Percentiles rank a stretch among this genome's conserved stretches.
Evolutionary conservation across 1,284 basidiomycete species (phyloP).

Genomic region (Rhodotorula sp.): DNA sequence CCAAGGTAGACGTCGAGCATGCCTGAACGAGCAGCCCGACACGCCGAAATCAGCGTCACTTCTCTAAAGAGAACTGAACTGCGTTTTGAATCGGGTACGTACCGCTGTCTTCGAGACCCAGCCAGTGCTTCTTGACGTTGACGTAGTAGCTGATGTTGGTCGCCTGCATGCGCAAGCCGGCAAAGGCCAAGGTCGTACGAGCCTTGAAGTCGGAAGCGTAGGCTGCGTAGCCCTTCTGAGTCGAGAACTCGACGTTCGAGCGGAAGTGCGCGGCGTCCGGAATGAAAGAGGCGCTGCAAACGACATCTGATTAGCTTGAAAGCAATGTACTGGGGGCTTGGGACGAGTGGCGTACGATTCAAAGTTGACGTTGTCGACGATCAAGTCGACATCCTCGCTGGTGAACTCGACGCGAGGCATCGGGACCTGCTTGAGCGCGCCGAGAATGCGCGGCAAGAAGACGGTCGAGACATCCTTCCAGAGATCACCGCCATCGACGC

Average conservation of each 20-base stretch:
- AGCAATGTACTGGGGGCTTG: background rate
- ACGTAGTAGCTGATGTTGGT: conserved; percentile 54
- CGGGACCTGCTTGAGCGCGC: conserved; percentile 53
- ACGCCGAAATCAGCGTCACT: no score
- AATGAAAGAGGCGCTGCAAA: conserved; percentile 50
- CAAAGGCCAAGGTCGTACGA: conserved; percentile 30
- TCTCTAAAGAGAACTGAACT: no score
- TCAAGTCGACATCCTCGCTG: conserved; percentile 42
- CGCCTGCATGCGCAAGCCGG: conserved; percentile 45
- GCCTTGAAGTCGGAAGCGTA: conserved; percentile 31
- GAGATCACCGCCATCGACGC: conserved; percentile 27
- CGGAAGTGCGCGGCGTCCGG: conserved; percentile 53
- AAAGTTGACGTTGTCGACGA: conserved; percentile 45
- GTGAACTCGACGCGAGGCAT: conserved; percentile 54
- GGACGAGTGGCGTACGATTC: conserved; percentile 42
- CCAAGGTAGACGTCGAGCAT: conserved; percentile 53
- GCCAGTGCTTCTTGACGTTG: conserved; percentile 26
- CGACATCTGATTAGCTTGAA: background rate
- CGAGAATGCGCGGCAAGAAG: conserved; percentile 51
- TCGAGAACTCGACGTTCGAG: conserved; percentile 50
- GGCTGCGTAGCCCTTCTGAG: conserved; percentile 30
- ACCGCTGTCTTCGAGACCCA: conserved; percentile 24
- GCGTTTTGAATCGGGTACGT: background rate
- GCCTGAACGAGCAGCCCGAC: no score
- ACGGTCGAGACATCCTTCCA: conserved; percentile 51